Conservation (phyloP, 2,329 filamentous ascomycete species). For the Ophiostoma ulmi region DNA sequence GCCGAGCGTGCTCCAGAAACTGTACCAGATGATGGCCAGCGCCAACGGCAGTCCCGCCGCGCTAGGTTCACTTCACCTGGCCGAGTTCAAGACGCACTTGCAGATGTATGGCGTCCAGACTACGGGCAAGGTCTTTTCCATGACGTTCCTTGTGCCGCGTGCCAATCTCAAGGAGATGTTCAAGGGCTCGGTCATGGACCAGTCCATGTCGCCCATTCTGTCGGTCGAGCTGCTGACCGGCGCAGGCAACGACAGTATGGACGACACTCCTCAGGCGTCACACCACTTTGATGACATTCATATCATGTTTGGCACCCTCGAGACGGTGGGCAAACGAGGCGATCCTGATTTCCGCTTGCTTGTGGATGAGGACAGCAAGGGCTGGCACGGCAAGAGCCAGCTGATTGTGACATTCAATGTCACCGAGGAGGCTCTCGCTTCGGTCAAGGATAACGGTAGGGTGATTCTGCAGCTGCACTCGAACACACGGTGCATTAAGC, state of each 20-base stretch:
- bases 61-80: background rate
- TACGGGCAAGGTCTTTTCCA: background rate
- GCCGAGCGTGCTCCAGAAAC: conserved; percentile 21
- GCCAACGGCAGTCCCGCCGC: background rate
- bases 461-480: background rate
- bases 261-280: background rate
- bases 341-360: background rate
- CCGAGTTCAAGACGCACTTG: conserved; percentile 1
- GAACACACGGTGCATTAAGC: background rate
- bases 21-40: conserved; percentile 23
- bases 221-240: background rate
- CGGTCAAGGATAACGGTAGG: background rate
- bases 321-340: background rate
- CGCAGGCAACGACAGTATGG: background rate
- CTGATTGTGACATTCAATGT: background rate
- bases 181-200: background rate
- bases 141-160: background rate
- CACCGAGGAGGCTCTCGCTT: background rate
- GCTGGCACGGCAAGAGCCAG: background rate
- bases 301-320: background rate
- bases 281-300: background rate
- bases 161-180: background rate
- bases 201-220: background rate
- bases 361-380: background rate
- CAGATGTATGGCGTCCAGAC: background rate